A percentile compares a stretch with the other conserved stretches of the same genome.
Evolutionary conservation across 345 rosid genomes (phyloP).

Genomic region (Eucalyptus pauciflora): DNA sequence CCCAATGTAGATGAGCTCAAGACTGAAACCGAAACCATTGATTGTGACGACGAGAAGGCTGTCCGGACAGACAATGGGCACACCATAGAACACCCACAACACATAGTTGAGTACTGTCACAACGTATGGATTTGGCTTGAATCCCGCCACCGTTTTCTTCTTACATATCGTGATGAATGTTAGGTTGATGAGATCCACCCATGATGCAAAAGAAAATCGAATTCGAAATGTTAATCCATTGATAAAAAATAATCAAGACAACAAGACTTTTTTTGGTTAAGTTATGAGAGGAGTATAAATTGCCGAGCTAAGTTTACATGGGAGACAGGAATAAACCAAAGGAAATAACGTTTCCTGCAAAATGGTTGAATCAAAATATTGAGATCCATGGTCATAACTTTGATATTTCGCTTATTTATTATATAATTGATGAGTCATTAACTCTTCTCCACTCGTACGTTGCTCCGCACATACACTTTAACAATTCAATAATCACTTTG

Average conservation of each 20-base stretch:
- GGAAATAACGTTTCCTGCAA: conserved; percentile 61
- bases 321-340: conserved; percentile 60
- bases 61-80: conserved; percentile 50
- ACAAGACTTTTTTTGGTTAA: neutral
- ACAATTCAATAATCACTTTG: neutral
- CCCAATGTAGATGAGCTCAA: conserved; percentile 34
- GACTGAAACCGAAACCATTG: conserved; percentile 39
- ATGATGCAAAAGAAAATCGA: neutral
- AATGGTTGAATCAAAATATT: neutral
- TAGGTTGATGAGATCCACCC: conserved; percentile 22
- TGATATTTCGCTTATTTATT: neutral
- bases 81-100: conserved; percentile 62
- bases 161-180: conserved; percentile 40
- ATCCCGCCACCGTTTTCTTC: conserved; percentile 30
- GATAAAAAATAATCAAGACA: neutral
- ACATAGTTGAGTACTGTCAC: conserved; percentile 55
- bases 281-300: neutral
- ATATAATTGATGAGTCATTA: neutral
- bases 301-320: conserved; percentile 20
- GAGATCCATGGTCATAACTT: neutral
- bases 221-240: neutral
- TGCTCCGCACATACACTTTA: neutral
- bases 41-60: conserved; percentile 47
- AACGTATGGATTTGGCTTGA: conserved; percentile 64
- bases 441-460: neutral